Evolutionary conservation across 495 filamentous ascomycete genomes (phyloP), one percentile per base, ranked within the genome.

Genomic region (Staphylotrichum longicolle): DNA sequence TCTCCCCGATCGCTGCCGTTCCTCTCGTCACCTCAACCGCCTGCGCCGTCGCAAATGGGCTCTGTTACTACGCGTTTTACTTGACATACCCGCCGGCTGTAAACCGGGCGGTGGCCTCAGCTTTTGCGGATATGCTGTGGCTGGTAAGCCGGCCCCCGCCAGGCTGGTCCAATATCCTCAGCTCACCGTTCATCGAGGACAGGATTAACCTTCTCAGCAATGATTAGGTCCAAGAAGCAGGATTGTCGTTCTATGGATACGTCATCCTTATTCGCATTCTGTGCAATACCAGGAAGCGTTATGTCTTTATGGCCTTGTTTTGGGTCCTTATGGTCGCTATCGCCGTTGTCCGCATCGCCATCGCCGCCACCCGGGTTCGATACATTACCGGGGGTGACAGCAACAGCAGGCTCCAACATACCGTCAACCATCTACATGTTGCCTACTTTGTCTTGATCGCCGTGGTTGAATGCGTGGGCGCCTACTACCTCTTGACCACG

Each of bases 161-260:
- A 27, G 20, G 20, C 20, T 27, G 20, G 20, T 15, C 8, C 12
- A 33, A 6, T 7, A 11, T 33, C 4, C 48, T 6, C 32, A 10
- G 30, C 48, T 14, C 5, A 7, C 34, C 12, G 7, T 46, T 33
- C 7, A 27, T 32, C 7, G 30, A 49, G 20, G 27, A 30, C 12
- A 11, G 47, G 27, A 32, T 49, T 49, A 33, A 49, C 47, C 20
- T 35, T 39, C 1, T 39, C 3, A 5, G 10, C 32, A 12, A 54
- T 27, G 20, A 27, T 27, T 35, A 76, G 74, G 62, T 73, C 52
- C 74, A 76, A 68, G 74, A 76, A 67, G 72, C 67, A 1, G 74
- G 74, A 3, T 40, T 76, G 9, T 75, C 74, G 3, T 74, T 76
- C 57, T 75, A 76, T 64, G 74, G 72, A 57, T 76, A 76, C 48